Evolutionary conservation across 2,329 filamentous ascomycete species (phyloP).

Genomic region (Clarireedia homoeocarpa): DNA sequence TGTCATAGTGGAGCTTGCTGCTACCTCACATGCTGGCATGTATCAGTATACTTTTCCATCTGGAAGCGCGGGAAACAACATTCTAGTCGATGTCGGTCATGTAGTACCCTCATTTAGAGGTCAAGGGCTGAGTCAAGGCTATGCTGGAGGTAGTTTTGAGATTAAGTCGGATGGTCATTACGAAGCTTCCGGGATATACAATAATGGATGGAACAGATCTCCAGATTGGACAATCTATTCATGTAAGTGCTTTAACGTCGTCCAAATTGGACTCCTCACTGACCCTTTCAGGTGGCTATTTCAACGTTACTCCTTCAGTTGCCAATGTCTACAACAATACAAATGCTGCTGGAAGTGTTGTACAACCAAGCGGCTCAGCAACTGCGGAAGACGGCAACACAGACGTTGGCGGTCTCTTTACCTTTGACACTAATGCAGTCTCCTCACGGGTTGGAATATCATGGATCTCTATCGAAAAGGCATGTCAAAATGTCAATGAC

Average conservation of each 20-base stretch:
- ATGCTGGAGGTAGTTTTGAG: constrained; percentile 50
- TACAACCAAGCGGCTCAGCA: background rate
- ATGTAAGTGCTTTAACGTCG: constrained; percentile 39
- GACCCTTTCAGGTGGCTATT: constrained; percentile 18
- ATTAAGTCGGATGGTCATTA: constrained; percentile 30
- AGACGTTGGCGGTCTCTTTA: constrained; percentile 29
- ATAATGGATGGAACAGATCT: constrained; percentile 59
- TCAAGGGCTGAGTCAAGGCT: constrained; percentile 52
- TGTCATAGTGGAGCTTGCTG: constrained; percentile 49
- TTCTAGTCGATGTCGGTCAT: constrained; percentile 34
- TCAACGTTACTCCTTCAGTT: constrained; percentile 16
- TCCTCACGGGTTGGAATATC: constrained; percentile 45
- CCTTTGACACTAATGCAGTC: constrained; percentile 34
- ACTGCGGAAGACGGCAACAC: background rate
- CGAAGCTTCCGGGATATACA: constrained; percentile 18
- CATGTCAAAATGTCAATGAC: constrained; percentile 37
- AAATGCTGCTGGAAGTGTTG: constrained; percentile 23
- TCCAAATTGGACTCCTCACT: constrained; percentile 10
- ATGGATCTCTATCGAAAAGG: constrained; percentile 39
- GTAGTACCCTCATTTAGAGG: constrained; percentile 55
- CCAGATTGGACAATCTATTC: constrained; percentile 55
- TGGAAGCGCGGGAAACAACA: constrained; percentile 8
- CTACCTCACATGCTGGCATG: constrained; percentile 48
- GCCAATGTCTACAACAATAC: constrained; percentile 25
- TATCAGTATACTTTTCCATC: constrained; percentile 52